These are phyloP conservation scores for Neoarthrinium moseri DNA, from an alignment of 2,329 filamentous ascomycete genomes.

Conservation along the genomic window DNA sequence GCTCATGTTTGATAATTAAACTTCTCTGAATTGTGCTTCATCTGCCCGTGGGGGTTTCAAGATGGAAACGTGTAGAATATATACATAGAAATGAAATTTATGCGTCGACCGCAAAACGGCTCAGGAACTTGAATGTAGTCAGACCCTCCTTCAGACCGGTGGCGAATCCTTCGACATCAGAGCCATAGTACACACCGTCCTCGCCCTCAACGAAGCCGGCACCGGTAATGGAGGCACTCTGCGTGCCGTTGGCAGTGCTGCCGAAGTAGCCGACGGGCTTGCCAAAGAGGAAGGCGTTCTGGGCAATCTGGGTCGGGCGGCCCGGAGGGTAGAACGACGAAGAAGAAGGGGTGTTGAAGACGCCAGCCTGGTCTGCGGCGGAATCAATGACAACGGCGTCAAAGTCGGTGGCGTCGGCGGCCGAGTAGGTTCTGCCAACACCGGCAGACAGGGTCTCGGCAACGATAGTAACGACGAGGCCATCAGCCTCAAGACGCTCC, in stretches of 20 bases:
- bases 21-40: no score
- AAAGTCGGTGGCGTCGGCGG: slow-evolving; percentile 60
- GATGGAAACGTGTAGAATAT: no score
- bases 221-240: slow-evolving; percentile 41
- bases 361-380: slow-evolving; percentile 41
- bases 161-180: slow-evolving; percentile 37
- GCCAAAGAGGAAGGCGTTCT: slow-evolving; percentile 64
- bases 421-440: slow-evolving; percentile 64
- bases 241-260: slow-evolving; percentile 23
- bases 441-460: slow-evolving; percentile 54
- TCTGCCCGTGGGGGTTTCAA: no score
- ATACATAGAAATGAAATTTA: not conserved
- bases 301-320: slow-evolving; percentile 62
- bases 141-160: slow-evolving; percentile 56
- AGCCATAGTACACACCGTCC: slow-evolving; percentile 39
- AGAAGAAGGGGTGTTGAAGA: slow-evolving; percentile 44
- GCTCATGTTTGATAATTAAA: no score
- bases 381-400: slow-evolving; percentile 62
- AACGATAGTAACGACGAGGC: slow-evolving; percentile 58
- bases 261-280: slow-evolving; percentile 67
- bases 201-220: slow-evolving; percentile 41
- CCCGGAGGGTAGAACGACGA: slow-evolving; percentile 62
- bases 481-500: slow-evolving; percentile 43
- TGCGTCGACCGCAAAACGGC: slow-evolving; percentile 59
- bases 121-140: slow-evolving; percentile 63